These are phyloP conservation scores for Cyclanthera cordifolia DNA, from an alignment of 306 rosid genomes.

Conservation along the genomic window DNA sequence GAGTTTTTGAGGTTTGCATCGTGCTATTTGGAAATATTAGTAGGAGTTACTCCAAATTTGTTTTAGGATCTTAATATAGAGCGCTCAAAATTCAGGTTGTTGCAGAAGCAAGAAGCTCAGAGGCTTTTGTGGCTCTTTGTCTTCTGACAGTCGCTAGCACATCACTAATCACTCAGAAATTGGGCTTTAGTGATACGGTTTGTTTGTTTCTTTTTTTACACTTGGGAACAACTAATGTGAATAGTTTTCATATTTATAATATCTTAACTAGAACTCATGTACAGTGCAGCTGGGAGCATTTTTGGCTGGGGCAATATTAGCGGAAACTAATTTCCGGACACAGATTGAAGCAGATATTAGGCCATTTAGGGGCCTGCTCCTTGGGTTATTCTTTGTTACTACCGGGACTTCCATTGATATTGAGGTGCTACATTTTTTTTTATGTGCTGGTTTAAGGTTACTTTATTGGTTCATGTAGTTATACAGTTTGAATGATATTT, in stretches of 20 bases:
- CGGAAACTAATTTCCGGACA: conserved; percentile 96
- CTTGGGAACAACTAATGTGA: background rate
- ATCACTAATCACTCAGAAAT: conserved; percentile 75
- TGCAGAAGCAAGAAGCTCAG: conserved; percentile 98
- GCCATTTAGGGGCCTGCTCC: conserved; percentile 96
- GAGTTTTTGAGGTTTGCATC: conserved; percentile 77
- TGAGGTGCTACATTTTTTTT: conserved; percentile 39
- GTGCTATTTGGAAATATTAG: background rate
- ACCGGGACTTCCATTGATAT: conserved; percentile 89
- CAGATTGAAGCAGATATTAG: conserved; percentile 99
- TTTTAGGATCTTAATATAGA: conserved; percentile 21
- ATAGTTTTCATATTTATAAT: background rate
- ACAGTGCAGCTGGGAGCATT: conserved; percentile 91
- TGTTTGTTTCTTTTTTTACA: conserved; percentile 30
- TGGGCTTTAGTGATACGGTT: conserved; percentile 99
- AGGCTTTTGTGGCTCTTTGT: conserved; percentile 98
- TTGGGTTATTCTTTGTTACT: conserved; percentile 80
- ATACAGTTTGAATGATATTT: background rate
- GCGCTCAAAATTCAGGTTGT: conserved; percentile 49
- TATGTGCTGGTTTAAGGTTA: conserved; percentile 3
- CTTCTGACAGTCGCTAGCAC: conserved; percentile 90
- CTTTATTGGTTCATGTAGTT: background rate
- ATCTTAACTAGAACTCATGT: conserved; percentile 16
- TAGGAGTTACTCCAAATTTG: conserved; percentile 16
- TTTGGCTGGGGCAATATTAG: conserved; percentile 94